phyloP scores from a whole-genome alignment of 2,329 filamentous ascomycete species.

The Colletotrichum tropicicola region DNA sequence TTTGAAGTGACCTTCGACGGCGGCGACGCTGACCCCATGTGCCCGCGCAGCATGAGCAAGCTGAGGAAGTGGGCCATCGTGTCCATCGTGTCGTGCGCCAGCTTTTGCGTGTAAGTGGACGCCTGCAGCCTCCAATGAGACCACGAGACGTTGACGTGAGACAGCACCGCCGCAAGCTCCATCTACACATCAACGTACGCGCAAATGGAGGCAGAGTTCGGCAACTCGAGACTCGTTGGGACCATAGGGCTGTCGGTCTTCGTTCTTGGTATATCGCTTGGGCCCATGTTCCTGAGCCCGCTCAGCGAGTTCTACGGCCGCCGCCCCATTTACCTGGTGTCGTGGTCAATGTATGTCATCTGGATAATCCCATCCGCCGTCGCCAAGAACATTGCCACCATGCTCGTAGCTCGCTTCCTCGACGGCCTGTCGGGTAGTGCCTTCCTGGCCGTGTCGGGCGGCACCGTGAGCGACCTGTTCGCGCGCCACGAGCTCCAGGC shows the following conservation, averaged over 20 bases:
- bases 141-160: constrained; percentile 6
- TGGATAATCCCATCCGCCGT: constrained; percentile 86
- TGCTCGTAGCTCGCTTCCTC: constrained; percentile 82
- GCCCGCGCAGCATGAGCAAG: constrained; percentile 74
- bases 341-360: constrained; percentile 78
- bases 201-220: constrained; percentile 80
- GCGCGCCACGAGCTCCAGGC: constrained; percentile 72
- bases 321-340: constrained; percentile 79
- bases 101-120: constrained; percentile 85
- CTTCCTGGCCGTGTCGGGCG: constrained; percentile 79
- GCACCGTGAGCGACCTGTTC: constrained; percentile 87
- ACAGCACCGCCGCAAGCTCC: constrained; percentile 84
- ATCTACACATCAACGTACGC: constrained; percentile 86
- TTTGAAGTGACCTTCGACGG: constrained; percentile 82
- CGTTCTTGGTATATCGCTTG: constrained; percentile 76
- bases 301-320: constrained; percentile 84
- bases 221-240: constrained; percentile 74
- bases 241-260: constrained; percentile 85
- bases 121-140: neutral
- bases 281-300: constrained; percentile 70
- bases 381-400: constrained; percentile 81
- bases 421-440: constrained; percentile 76
- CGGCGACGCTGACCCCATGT: constrained; percentile 74
- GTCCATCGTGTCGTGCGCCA: constrained; percentile 75
- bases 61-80: constrained; percentile 84